A percentile compares a stretch with the other conserved stretches of the same genome.
Conservation (phyloP, 2,329 filamentous ascomycete species). For the Teratosphaeria gauchensis region DNA sequence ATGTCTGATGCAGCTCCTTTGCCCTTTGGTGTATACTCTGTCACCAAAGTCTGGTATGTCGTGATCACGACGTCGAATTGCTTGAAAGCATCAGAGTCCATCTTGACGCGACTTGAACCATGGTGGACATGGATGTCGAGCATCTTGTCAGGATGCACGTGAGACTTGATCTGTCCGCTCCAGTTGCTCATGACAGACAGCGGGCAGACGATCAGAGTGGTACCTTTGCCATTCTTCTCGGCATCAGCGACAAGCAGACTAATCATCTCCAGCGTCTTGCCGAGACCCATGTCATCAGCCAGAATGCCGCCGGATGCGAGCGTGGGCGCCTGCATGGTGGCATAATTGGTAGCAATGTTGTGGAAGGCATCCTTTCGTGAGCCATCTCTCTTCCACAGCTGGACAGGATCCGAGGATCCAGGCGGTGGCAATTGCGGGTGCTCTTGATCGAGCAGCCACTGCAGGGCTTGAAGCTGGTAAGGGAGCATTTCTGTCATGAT, state of each 20-base stretch:
- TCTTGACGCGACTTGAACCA: slow-evolving; percentile 49
- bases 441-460: slow-evolving; percentile 74
- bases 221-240: slow-evolving; percentile 11
- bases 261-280: slow-evolving; percentile 81
- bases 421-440: slow-evolving; percentile 53
- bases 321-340: slow-evolving; percentile 45
- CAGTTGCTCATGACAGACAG: slow-evolving; percentile 87
- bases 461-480: slow-evolving; percentile 71
- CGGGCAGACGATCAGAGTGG: slow-evolving; percentile 70
- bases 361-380: slow-evolving; percentile 35
- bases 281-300: slow-evolving; percentile 86
- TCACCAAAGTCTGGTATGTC: slow-evolving; percentile 67
- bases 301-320: slow-evolving; percentile 75
- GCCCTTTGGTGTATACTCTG: slow-evolving; percentile 51
- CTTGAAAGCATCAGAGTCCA: slow-evolving; percentile 46
- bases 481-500: slow-evolving; percentile 62
- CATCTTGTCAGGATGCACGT: slow-evolving; percentile 54
- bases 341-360: slow-evolving; percentile 64
- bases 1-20: slow-evolving; percentile 21
- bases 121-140: slow-evolving; percentile 68
- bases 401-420: slow-evolving; percentile 54
- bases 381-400: slow-evolving; percentile 60
- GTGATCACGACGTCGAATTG: slow-evolving; percentile 71
- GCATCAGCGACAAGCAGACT: slow-evolving; percentile 59
- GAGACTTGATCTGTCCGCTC: slow-evolving; percentile 66